A percentile compares a stretch with the other conserved stretches of the same genome.
Evolutionary conservation across 2,329 filamentous ascomycete species (phyloP).

Genomic region (Alternaria ventricosa): DNA sequence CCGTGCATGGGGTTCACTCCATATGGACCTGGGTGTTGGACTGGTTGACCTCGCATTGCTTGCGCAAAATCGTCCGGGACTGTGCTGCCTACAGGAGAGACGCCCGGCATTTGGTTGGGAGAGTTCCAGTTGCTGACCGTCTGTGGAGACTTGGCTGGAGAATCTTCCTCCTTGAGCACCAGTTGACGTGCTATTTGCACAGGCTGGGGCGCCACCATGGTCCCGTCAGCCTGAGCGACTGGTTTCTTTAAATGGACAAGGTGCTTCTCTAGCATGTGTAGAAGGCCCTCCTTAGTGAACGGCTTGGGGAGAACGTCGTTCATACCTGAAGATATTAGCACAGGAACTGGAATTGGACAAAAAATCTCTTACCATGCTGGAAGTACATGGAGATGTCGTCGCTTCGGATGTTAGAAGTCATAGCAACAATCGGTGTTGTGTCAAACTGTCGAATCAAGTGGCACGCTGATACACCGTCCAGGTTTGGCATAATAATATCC

Average conservation of each 20-base stretch:
- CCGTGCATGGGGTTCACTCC: conserved; percentile 44
- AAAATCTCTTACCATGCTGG: conserved; percentile 75
- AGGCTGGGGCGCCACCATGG: conserved; percentile 60
- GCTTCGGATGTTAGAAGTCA: conserved; percentile 97
- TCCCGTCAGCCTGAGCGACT: conserved; percentile 42
- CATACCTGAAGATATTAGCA: conserved; percentile 73
- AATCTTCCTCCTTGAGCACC: conserved; percentile 66
- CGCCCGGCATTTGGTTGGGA: conserved; percentile 63
- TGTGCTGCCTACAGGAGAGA: conserved; percentile 61
- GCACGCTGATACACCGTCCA: conserved; percentile 94
- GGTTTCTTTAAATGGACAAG: conserved; percentile 82
- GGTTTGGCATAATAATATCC: conserved; percentile 89
- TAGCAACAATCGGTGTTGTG: conserved; percentile 88
- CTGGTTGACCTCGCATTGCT: conserved; percentile 48
- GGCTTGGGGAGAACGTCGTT: conserved; percentile 97
- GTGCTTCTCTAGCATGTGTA: conserved; percentile 85
- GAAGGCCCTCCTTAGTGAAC: conserved; percentile 84
- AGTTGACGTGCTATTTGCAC: conserved; percentile 61
- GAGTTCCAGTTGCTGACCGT: conserved; percentile 69
- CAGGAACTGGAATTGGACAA: neutral
- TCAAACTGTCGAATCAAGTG: conserved; percentile 90
- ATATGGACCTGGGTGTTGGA: conserved; percentile 48
- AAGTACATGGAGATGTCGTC: conserved; percentile 98
- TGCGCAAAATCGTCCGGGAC: conserved; percentile 56
- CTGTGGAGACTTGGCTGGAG: conserved; percentile 66